A percentile compares a stretch with the other conserved stretches of the same genome.
phyloP scores from a whole-genome alignment of 2,329 filamentous ascomycete species.

The Colletotrichum abscissum region DNA sequence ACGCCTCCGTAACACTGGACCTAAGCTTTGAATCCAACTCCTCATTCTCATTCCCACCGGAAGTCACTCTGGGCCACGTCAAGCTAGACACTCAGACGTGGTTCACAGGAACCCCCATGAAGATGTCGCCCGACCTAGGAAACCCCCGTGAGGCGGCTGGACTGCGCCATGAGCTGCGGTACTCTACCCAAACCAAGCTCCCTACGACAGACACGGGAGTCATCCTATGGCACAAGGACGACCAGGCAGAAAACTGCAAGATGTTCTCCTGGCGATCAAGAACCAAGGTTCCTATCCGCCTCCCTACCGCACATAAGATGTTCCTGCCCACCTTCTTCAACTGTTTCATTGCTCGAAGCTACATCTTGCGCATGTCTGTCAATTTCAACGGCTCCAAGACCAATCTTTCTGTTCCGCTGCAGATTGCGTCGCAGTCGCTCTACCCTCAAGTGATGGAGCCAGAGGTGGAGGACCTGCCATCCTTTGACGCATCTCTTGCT shows the following conservation, averaged over 20 bases:
- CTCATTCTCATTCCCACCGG: conserved; percentile 56
- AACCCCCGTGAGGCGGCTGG: conserved; percentile 51
- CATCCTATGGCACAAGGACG: conserved; percentile 54
- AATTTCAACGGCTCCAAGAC: conserved; percentile 54
- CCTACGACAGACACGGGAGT: conserved; percentile 47
- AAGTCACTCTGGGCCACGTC: conserved; percentile 57
- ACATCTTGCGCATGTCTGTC: conserved; percentile 61
- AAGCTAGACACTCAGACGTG: conserved; percentile 65
- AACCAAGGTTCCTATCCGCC: conserved; percentile 58
- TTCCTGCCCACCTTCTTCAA: conserved; percentile 69
- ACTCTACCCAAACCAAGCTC: conserved; percentile 57
- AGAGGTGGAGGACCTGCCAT: conserved; percentile 5
- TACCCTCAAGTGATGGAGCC: conserved; percentile 39
- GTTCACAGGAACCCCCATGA: conserved; percentile 59
- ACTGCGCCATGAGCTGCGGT: conserved; percentile 50
- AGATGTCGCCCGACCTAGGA: conserved; percentile 61
- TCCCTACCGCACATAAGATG: conserved; percentile 59
- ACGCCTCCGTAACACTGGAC: conserved; percentile 54
- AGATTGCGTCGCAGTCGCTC: conserved; percentile 57
- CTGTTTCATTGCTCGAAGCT: conserved; percentile 66
- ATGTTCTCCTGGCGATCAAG: conserved; percentile 19
- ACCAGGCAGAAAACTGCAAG: conserved; percentile 41
- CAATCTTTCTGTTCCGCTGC: conserved; percentile 61
- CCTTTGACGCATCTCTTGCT: conserved; percentile 19
- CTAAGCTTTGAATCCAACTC: conserved; percentile 59